Evolutionary conservation across 305 asterid species (phyloP), one percentile per base, ranked within the genome.

Genomic region (Rubia peregrina): DNA sequence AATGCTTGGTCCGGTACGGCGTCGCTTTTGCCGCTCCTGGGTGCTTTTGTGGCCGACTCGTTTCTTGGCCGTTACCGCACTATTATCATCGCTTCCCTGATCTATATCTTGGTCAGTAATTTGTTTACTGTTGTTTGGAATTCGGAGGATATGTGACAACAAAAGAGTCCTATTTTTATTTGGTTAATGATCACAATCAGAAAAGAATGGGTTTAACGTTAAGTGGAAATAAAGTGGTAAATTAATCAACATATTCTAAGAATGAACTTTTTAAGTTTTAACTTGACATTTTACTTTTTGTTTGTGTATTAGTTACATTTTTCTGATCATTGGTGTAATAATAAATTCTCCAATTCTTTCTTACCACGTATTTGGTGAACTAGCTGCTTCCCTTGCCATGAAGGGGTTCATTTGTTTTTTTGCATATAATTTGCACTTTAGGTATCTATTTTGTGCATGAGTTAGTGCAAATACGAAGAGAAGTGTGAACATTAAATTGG

Each of bases 11-110:
- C 81, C 0, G 96, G 96, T 0, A 73, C 84, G 74, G 83, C 83
- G 74, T 75, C 82, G 76, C 89, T 90, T 76, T 68, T 82, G 80
- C 92, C 95, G 51, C 84, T 90, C 7, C 46, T 90, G 68, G 92
- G 92, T 22, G 96, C 85, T 3, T 85, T 84, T 79, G 13, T 90
- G 40, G 95, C 93, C 2, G 96, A 90, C 68, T 82, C 95, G 0
- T 83, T 78, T 73, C 79, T 87, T 38, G 96, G 96, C 36, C 81
- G 91, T 2, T 86, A 76, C 80, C 78, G 89, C 80, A 84, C 78
- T 80, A 80, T 90, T 60, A 67, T 82, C 46, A 60, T 75, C 3
- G 85, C 93, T 56, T 84, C 90, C 46, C n/a, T 74, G 24, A 81
- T 90, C 38, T 88, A 88, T 68, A 63, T 85, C 61, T 40, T 86